Percentiles rank a stretch among this genome's conserved stretches.
Conservation (phyloP, 257 asterid species). For the Gynochthodes officinalis region DNA sequence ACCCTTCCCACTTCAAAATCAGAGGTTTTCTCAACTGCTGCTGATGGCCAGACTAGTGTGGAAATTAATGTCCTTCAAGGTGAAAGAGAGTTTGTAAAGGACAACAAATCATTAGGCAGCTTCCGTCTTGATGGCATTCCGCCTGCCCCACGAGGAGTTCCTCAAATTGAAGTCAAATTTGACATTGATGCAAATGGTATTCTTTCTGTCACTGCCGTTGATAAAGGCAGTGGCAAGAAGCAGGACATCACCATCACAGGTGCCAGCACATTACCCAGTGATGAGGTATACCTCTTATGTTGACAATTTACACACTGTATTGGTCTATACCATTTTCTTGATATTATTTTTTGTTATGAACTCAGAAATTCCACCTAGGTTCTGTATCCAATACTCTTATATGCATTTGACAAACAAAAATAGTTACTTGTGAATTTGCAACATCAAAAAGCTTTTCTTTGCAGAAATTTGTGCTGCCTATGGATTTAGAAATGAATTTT, state of each 20-base stretch:
- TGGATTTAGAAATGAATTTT: background rate
- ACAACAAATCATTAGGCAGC: constrained; percentile 95
- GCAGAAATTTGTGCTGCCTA: background rate
- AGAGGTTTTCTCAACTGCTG: constrained; percentile 98
- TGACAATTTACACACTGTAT: background rate
- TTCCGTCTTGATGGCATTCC: constrained; percentile 98
- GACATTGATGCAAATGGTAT: constrained; percentile 98
- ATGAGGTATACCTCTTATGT: constrained; percentile 52
- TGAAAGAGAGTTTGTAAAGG: constrained; percentile 95
- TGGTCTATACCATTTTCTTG: background rate
- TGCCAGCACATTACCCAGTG: constrained; percentile 93
- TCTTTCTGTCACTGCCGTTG: constrained; percentile 86
- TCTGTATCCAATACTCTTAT: background rate
- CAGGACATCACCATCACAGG: constrained; percentile 97
- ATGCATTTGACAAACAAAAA: background rate
- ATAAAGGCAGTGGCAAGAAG: constrained; percentile 96
- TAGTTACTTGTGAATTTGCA: too few relatives aligned
- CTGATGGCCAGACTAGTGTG: constrained; percentile 98
- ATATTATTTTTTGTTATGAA: background rate
- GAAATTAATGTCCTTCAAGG: constrained; percentile 98
- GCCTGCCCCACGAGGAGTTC: constrained; percentile 99
- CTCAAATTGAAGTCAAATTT: constrained; percentile 94
- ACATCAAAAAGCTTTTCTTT: background rate
- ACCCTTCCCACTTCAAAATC: constrained; percentile 95
- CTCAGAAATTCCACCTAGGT: background rate